Evolutionary conservation across 1,139 yeast species (phyloP).

Genomic region (Pichia sp.): DNA sequence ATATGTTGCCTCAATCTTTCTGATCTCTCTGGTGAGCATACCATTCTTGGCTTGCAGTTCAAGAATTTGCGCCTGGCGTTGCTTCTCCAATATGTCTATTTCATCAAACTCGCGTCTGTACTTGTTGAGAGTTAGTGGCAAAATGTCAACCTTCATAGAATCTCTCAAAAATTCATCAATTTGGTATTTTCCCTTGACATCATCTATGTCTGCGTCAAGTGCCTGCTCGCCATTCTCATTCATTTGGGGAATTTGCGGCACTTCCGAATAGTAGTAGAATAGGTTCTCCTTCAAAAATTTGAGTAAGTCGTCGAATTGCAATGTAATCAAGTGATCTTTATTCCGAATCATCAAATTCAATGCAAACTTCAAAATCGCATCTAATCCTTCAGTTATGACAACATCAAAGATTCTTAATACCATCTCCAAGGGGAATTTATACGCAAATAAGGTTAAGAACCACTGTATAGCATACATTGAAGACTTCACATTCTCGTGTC

Average conservation of each 20-base stretch:
- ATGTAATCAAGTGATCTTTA: constrained; percentile 46
- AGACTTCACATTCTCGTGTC: constrained; percentile 77
- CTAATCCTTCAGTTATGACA: constrained; percentile 82
- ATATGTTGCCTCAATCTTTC: constrained; percentile 65
- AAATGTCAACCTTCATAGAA: constrained; percentile 63
- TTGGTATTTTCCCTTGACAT: constrained; percentile 35
- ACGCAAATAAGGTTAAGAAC: constrained; percentile 92
- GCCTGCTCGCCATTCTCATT: constrained; percentile 17
- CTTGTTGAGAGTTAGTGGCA: constrained; percentile 63
- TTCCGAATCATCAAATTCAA: constrained; percentile 68
- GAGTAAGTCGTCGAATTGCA: constrained; percentile 69
- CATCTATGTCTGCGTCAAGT: constrained; percentile 10
- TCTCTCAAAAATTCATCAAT: constrained; percentile 73
- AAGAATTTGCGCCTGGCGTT: constrained; percentile 65
- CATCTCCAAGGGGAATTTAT: constrained; percentile 80
- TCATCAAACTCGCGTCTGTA: constrained; percentile 72
- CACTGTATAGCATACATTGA: constrained; percentile 96
- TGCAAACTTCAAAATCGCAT: constrained; percentile 74
- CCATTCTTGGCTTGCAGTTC: constrained; percentile 60
- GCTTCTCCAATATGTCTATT: constrained; percentile 60
- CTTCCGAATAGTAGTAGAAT: constrained; percentile 60
- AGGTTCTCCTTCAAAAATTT: constrained; percentile 72
- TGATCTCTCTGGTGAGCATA: constrained; percentile 63
- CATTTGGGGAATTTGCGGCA: constrained; percentile 15
- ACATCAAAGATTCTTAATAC: constrained; percentile 80